Evolutionary conservation across 192 early-diverging fungal species (phyloP).

Genomic region (Coemansia sp.): DNA sequence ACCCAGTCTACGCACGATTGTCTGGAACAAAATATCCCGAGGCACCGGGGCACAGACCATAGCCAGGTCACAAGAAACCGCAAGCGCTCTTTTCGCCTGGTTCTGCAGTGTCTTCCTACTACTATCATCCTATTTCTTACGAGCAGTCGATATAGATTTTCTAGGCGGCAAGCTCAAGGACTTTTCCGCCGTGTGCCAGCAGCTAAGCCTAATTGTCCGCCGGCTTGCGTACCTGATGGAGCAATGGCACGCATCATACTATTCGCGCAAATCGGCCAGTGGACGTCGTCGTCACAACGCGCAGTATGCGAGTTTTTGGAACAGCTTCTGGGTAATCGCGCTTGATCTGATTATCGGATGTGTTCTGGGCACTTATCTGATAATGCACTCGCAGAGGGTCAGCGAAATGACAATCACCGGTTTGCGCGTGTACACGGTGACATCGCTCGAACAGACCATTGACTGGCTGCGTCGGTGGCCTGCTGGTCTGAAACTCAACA

Average conservation of each 20-base stretch:
- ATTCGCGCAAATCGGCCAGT: conserved; percentile 55
- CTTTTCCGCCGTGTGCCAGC: conserved; percentile 78
- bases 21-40: conserved; percentile 8
- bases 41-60: background rate
- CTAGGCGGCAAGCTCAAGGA: conserved; percentile 62
- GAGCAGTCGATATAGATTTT: conserved; percentile 62
- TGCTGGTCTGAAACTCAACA: conserved; percentile 95
- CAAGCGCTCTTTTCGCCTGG: conserved; percentile 11
- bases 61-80: background rate
- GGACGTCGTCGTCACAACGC: conserved; percentile 31
- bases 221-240: conserved; percentile 85
- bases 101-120: conserved; percentile 53
- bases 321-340: conserved; percentile 92
- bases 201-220: conserved; percentile 85
- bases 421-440: conserved; percentile 68
- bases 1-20: background rate
- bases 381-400: conserved; percentile 62
- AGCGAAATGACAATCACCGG: conserved; percentile 57
- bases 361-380: conserved; percentile 71
- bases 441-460: conserved; percentile 70
- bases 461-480: conserved; percentile 92
- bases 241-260: conserved; percentile 70
- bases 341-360: conserved; percentile 90
- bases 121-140: conserved; percentile 60
- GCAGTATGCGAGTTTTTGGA: conserved; percentile 78